phyloP scores from a whole-genome alignment of 306 rosid genomes.

The Castanospermum australe region DNA sequence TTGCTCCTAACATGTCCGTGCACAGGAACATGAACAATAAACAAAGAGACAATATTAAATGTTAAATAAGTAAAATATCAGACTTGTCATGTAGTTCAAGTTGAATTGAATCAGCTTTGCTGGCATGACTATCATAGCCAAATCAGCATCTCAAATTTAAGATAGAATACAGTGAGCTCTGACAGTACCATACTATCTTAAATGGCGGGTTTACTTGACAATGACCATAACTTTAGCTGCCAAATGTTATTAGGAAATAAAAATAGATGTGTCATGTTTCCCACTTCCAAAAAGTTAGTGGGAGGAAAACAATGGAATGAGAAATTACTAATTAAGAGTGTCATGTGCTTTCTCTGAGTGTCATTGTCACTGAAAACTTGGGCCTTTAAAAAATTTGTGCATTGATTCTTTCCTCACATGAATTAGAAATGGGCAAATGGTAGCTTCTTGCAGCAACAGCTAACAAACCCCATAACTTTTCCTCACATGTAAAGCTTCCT shows the following conservation, averaged over 20 bases:
- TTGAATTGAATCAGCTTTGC: too few species aligned
- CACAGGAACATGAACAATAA: slow-evolving; percentile 1
- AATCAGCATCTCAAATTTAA: too few species aligned
- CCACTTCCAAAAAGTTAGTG: slow-evolving; percentile 30
- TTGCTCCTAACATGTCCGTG: slow-evolving; percentile 15
- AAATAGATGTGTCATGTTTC: slow-evolving; percentile 33
- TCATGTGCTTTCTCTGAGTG: slow-evolving; percentile 53
- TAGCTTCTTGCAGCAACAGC: slow-evolving; percentile 32
- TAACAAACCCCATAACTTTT: slow-evolving; percentile 30
- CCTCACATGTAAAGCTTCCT: slow-evolving; percentile 45
- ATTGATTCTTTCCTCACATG: slow-evolving; percentile 62
- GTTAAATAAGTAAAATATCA: neutral
- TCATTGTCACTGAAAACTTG: slow-evolving; percentile 49
- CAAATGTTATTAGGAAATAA: slow-evolving; percentile 19
- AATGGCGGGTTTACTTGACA: slow-evolving; percentile 25
- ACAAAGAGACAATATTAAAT: neutral
- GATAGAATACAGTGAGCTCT: too few species aligned
- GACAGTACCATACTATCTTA: too few species aligned
- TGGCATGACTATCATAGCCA: too few species aligned
- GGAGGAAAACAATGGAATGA: slow-evolving; percentile 25
- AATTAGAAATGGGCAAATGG: slow-evolving; percentile 26
- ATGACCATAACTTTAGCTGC: slow-evolving; percentile 39
- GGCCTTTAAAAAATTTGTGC: slow-evolving; percentile 32
- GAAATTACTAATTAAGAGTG: slow-evolving; percentile 15
- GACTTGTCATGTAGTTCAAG: neutral